Evolutionary conservation across 768 basidiomycete genomes (phyloP).

Genomic region (Lactarius indigo): DNA sequence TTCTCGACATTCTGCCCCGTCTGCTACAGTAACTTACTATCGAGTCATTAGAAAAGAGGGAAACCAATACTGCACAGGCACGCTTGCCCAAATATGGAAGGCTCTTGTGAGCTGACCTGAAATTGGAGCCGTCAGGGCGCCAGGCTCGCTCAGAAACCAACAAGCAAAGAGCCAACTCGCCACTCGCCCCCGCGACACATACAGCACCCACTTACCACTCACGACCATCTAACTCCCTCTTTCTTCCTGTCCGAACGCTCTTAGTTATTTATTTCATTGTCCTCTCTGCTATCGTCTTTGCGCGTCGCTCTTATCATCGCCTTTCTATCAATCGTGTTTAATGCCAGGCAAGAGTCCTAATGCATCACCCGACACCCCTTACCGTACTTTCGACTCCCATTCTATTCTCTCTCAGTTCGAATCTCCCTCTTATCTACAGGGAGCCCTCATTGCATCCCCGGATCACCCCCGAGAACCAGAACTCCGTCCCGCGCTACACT

Average conservation of each 20-base stretch:
- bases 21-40: not conserved
- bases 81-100: slow-evolving; percentile 2
- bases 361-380: slow-evolving; percentile 19
- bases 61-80: too few species aligned
- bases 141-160: not conserved
- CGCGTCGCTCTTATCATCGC: not conserved
- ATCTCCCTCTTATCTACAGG: not conserved
- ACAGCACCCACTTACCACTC: not conserved
- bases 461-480: not conserved
- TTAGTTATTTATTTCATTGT: slow-evolving; percentile 15
- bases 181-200: not conserved
- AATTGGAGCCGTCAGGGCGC: not conserved
- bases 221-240: not conserved
- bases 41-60: not conserved
- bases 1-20: not conserved
- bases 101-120: not conserved
- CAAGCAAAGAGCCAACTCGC: not conserved
- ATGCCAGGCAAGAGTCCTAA: slow-evolving; percentile 22
- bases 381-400: slow-evolving; percentile 14
- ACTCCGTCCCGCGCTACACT: not conserved
- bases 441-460: not conserved
- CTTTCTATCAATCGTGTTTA: slow-evolving; percentile 17
- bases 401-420: slow-evolving; percentile 23
- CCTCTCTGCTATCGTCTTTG: not conserved
- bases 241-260: not conserved